Evolutionary conservation across 768 basidiomycete species (phyloP), one percentile per base, ranked within the genome.

Genomic region (Artomyces pyxidatus): DNA sequence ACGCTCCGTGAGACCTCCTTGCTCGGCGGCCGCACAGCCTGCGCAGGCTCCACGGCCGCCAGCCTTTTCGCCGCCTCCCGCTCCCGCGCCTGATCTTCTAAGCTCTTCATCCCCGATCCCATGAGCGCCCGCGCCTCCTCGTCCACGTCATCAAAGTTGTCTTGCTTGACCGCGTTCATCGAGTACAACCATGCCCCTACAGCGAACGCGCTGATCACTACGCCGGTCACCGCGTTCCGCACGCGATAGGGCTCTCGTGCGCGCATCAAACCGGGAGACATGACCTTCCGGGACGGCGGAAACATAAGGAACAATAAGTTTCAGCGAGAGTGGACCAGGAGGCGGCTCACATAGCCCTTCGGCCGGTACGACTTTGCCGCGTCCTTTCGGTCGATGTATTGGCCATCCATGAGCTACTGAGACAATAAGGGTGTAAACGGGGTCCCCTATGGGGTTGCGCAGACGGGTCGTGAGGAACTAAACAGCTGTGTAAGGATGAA

Each of bases 161-260:
- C 42, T 47, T 59, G 50, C 53, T 54, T 39, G 37, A 56, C 52
- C 22, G 57, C 93, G 26, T 81, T 78, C 61, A 98, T 95, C 16
- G 92, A 93, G 68, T 97, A 98, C 4, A 82, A 74, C 80, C 90
- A 98, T 8, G 96, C 82, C 23, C 83, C 85, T 12, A 80, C 76
- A 25, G 80, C 83, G 62, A 96, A 94, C 0, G 76, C 74, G 23
- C 80, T 75, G 38, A 97, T 74, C 3, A 72, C 59, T 39, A 82
- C 54, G 7, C 94, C 95, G 0, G 86, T 88, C 42, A 95, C 30
- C 16, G 83, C 78, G 64, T 98, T 98, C 56, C 76, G 76, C 35
- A 85, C 35, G 27, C 80, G 78, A 68, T 86, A 98, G 11, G 89
- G 94, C 53, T 77, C 78, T 17, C 95, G 82, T 3, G 95, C 95